phyloP scores from a whole-genome alignment of 257 asterid genomes.

The Leptodermis oblonga region DNA sequence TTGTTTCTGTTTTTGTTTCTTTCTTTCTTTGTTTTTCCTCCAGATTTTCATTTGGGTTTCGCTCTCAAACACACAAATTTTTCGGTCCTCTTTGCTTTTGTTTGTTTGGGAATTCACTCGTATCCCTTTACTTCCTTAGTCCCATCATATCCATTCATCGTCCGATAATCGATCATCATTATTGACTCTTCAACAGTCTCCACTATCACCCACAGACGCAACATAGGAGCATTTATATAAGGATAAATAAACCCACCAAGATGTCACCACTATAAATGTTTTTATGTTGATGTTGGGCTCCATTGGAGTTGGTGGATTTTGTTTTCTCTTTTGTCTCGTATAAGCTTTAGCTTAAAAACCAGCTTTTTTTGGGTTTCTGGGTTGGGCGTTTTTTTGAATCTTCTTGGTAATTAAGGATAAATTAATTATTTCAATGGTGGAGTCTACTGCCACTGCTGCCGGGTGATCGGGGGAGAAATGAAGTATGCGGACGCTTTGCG shows the following conservation, averaged over 20 bases:
- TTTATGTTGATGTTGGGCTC: conserved; percentile 8
- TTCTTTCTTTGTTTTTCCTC: not conserved
- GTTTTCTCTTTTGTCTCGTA: conserved; percentile 5
- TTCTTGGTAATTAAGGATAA: too few relatives aligned
- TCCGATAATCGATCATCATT: not conserved
- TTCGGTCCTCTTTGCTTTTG: not conserved
- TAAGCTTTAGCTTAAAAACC: not conserved
- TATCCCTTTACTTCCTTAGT: not conserved
- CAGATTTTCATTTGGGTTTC: not conserved
- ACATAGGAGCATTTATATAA: not conserved
- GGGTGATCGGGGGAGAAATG: conserved; percentile 17
- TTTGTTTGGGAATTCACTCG: not conserved
- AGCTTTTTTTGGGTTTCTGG: not conserved
- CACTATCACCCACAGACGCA: conserved; percentile 13
- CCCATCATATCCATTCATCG: conserved; percentile 5
- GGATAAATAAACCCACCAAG: conserved; percentile 1
- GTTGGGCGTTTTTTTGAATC: not conserved
- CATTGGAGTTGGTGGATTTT: conserved; percentile 13
- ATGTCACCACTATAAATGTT: not conserved
- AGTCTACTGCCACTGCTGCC: not conserved
- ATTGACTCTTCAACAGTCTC: too few relatives aligned
- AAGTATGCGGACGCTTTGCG: conserved; percentile 90
- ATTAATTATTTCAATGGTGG: not conserved
- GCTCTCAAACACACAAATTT: not conserved
- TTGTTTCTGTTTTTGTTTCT: conserved; percentile 6